Evolutionary conservation across 2,329 filamentous ascomycete genomes (phyloP).

Genomic region (Domatiomyces globalis): DNA sequence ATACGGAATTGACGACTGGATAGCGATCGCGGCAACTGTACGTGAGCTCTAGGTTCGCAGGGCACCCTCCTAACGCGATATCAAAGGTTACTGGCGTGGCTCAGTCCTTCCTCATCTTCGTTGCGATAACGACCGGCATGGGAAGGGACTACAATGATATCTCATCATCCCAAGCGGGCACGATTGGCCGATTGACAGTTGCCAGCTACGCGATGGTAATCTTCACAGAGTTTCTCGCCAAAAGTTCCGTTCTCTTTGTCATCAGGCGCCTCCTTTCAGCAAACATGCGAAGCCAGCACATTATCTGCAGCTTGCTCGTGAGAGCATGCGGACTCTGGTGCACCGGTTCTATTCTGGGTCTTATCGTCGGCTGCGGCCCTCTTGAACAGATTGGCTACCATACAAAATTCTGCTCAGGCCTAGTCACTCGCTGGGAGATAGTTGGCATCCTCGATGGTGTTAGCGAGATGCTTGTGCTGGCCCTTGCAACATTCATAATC

Average conservation of each 20-base stretch:
- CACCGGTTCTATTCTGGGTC: conserved; percentile 2
- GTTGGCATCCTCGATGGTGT: no score
- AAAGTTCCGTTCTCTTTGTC: conserved; percentile 1
- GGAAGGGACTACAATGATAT: conserved; percentile 5
- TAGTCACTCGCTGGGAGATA: neutral
- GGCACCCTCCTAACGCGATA: neutral
- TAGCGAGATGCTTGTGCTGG: neutral
- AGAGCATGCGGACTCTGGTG: neutral
- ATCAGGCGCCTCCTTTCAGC: conserved; percentile 5
- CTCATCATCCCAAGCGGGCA: neutral
- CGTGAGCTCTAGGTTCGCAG: neutral
- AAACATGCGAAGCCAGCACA: conserved; percentile 4
- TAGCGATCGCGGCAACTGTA: conserved; percentile 3
- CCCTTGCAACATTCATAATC: neutral
- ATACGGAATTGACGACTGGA: conserved; percentile 4
- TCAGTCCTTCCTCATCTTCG: conserved; percentile 5
- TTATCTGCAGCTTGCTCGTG: neutral
- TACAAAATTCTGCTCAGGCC: conserved; percentile 1
- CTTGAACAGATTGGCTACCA: conserved; percentile 5
- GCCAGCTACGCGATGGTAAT: conserved; percentile 3
- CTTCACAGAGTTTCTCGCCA: conserved; percentile 2
- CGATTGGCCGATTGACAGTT: conserved; percentile 4
- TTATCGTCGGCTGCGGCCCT: conserved; percentile 3
- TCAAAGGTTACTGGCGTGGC: conserved; percentile 1
- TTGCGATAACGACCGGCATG: conserved; percentile 4